These are phyloP conservation scores for Porogramme epimiltina DNA, from an alignment of 1,284 basidiomycete genomes.

Conservation along the genomic window DNA sequence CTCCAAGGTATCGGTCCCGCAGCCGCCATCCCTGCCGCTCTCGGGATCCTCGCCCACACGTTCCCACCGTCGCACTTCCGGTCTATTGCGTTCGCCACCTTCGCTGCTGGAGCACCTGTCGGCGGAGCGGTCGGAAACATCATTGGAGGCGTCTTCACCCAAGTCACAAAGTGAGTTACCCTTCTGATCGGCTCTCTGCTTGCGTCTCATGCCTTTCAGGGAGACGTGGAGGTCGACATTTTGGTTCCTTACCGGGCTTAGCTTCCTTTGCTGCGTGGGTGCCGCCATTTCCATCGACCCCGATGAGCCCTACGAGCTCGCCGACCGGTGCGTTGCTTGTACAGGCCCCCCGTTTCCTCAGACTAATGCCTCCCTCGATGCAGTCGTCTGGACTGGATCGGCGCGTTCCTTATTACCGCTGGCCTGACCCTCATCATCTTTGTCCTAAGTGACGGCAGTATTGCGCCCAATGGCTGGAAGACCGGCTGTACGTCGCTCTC, in stretches of 20 bases:
- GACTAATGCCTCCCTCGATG: neutral
- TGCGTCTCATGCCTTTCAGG: slow-evolving; percentile 15
- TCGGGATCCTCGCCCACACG: slow-evolving; percentile 77
- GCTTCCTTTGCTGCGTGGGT: slow-evolving; percentile 38
- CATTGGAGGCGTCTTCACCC: slow-evolving; percentile 71
- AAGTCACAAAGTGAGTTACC: slow-evolving; percentile 52
- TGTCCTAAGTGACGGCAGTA: slow-evolving; percentile 73
- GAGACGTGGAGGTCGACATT: slow-evolving; percentile 58
- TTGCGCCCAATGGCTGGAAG: slow-evolving; percentile 72
- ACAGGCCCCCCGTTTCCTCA: too few species aligned
- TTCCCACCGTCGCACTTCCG: slow-evolving; percentile 72
- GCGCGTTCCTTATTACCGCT: slow-evolving; percentile 71
- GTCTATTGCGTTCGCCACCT: slow-evolving; percentile 76
- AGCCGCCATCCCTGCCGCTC: slow-evolving; percentile 66
- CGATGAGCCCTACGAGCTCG: slow-evolving; percentile 44
- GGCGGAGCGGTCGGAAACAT: slow-evolving; percentile 72
- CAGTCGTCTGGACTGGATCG: slow-evolving; percentile 80
- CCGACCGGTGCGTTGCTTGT: slow-evolving; percentile 37
- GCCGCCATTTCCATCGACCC: slow-evolving; percentile 48
- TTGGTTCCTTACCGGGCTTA: slow-evolving; percentile 52
- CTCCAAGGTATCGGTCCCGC: slow-evolving; percentile 74
- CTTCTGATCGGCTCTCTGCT: slow-evolving; percentile 2
- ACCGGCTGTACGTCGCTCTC: slow-evolving; percentile 61
- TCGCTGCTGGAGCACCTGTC: slow-evolving; percentile 79
- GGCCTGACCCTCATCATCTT: slow-evolving; percentile 83